Percentiles rank a stretch among this genome's conserved stretches.
Conservation (phyloP, 495 filamentous ascomycete species). For the Rhypophila decipiens region DNA sequence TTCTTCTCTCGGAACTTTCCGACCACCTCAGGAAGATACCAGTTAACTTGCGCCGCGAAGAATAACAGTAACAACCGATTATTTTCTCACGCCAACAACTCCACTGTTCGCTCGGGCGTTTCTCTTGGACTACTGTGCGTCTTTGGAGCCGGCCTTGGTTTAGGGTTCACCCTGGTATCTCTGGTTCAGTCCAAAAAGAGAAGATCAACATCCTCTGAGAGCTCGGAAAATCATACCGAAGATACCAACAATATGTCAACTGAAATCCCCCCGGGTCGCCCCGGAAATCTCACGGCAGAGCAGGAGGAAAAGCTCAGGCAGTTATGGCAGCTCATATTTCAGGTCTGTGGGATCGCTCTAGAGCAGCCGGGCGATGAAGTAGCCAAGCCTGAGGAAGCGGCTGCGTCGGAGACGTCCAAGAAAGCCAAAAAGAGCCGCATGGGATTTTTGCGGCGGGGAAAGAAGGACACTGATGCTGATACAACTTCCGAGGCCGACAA, state of each 20-base stretch:
- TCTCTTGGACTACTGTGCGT: constrained; percentile 9
- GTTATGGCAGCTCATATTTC: constrained; percentile 73
- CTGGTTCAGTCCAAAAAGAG: neutral
- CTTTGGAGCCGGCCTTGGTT: constrained; percentile 11
- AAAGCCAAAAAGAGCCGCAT: constrained; percentile 69
- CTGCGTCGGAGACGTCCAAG: constrained; percentile 30
- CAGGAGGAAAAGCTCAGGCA: constrained; percentile 84
- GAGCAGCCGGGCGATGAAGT: constrained; percentile 22
- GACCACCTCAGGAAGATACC: too few species aligned
- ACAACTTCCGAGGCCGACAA: constrained; percentile 9
- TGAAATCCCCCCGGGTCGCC: constrained; percentile 60
- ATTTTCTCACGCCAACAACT: too few species aligned
- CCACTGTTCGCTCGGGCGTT: constrained; percentile 3
- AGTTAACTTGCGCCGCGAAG: too few species aligned
- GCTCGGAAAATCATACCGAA: neutral
- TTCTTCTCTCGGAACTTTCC: neutral
- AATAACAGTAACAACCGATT: too few species aligned
- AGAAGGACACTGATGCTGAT: constrained; percentile 47
- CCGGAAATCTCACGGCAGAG: constrained; percentile 80
- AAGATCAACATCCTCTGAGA: too few species aligned
- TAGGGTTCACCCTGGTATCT: constrained; percentile 7
- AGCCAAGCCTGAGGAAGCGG: neutral
- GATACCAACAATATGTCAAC: constrained; percentile 29
- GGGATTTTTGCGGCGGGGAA: constrained; percentile 53
- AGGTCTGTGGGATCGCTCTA: constrained; percentile 65